Evolutionary conservation across 331 rosid genomes (phyloP).

Genomic region (Saraca asoca): DNA sequence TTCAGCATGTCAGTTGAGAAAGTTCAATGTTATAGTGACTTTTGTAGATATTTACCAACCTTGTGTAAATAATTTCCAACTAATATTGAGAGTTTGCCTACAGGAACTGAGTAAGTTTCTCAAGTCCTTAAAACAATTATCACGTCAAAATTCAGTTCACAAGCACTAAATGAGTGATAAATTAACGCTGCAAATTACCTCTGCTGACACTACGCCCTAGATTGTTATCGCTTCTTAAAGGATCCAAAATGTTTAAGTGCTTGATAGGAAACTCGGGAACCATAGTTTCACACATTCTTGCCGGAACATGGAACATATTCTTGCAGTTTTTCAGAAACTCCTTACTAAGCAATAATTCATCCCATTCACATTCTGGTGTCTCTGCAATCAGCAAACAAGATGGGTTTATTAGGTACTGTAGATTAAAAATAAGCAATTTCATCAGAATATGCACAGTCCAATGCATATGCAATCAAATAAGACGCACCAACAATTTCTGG

Average conservation of each 20-base stretch:
- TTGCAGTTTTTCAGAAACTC: constrained; percentile 46
- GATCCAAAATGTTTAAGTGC: constrained; percentile 53
- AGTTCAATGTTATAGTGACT: constrained; percentile 30
- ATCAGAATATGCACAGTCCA: constrained; percentile 19
- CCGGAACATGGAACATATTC: constrained; percentile 37
- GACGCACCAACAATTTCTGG: constrained; percentile 53
- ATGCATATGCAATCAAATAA: constrained; percentile 16
- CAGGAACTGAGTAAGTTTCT: too few species aligned
- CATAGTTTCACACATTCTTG: constrained; percentile 4
- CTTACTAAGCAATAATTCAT: constrained; percentile 42
- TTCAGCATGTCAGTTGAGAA: not conserved
- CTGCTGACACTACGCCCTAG: constrained; percentile 67
- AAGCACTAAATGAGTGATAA: not conserved
- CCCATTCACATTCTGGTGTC: constrained; percentile 38
- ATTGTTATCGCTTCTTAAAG: constrained; percentile 50
- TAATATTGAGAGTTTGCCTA: too few species aligned
- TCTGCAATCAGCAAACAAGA: constrained; percentile 38
- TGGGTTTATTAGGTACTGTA: not conserved
- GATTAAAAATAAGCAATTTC: not conserved
- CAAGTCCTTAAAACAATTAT: not conserved
- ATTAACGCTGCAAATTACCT: constrained; percentile 48
- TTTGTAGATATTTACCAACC: not conserved
- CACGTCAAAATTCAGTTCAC: constrained; percentile 2
- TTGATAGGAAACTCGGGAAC: constrained; percentile 38
- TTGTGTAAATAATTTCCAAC: not conserved